These are phyloP conservation scores for Leptographium lundbergii DNA, from an alignment of 2,329 filamentous ascomycete genomes.

Conservation along the genomic window DNA sequence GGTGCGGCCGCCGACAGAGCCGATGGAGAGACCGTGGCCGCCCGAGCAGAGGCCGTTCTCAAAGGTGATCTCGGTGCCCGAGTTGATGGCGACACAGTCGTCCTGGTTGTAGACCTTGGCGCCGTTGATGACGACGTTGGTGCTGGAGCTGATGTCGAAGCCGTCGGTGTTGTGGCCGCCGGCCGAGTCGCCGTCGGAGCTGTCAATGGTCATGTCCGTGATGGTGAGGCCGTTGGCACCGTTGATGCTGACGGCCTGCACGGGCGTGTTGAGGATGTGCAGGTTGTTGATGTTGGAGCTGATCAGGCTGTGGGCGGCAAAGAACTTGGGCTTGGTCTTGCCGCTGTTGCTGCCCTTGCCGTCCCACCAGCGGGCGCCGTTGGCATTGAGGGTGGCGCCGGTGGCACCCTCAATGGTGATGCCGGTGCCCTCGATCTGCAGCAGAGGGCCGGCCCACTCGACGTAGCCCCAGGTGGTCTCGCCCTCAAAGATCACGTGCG, in stretches of 20 bases:
- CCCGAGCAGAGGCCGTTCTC: slow-evolving; percentile 31
- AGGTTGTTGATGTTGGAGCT: slow-evolving; percentile 32
- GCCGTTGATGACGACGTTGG: slow-evolving; percentile 35
- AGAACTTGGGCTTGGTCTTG: slow-evolving; percentile 46
- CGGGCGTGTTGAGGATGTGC: slow-evolving; percentile 28
- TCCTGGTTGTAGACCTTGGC: slow-evolving; percentile 48
- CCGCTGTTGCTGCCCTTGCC: slow-evolving; percentile 45
- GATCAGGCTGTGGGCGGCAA: slow-evolving; percentile 39
- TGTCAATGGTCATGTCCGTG: slow-evolving; percentile 24
- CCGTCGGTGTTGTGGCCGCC: slow-evolving; percentile 48
- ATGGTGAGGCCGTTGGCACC: slow-evolving; percentile 21
- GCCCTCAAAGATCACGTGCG: slow-evolving; percentile 27
- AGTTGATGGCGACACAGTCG: slow-evolving; percentile 44
- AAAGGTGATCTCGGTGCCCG: slow-evolving; percentile 21
- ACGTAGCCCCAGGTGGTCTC: slow-evolving; percentile 12
- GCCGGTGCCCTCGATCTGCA: slow-evolving; percentile 7
- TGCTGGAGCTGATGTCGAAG: slow-evolving; percentile 41
- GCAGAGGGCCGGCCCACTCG: slow-evolving; percentile 7
- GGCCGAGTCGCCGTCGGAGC: slow-evolving; percentile 21
- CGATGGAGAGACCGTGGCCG: slow-evolving; percentile 45
- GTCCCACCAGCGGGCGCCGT: slow-evolving; percentile 34
- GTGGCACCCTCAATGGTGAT: slow-evolving; percentile 16
- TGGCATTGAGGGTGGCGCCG: slow-evolving; percentile 5
- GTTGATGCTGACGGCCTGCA: slow-evolving; percentile 29
- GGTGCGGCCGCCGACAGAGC: slow-evolving; percentile 25